Base-by-base conservation (phyloP, 169 alveolate genomes). In the Cardiosporidium cionae region DNA sequence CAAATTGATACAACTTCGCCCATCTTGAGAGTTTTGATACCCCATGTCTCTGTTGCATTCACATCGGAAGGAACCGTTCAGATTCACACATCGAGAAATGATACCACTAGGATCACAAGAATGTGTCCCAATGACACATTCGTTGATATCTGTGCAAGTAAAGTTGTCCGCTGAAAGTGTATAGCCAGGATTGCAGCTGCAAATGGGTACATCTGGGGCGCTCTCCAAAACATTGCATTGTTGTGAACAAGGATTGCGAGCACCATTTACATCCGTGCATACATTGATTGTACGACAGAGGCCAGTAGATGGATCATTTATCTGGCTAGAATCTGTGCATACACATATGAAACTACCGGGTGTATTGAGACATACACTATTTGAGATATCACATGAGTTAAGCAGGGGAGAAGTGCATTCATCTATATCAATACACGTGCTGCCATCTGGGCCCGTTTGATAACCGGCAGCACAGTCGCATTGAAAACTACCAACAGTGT, bases 61-160 rank as follows among this genome's bases (percentile, higher is more conserved):
- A 74, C 87, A 81, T 7, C 81, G 54, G 78, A 71, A 81, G n/a
- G 85, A 70, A 28, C 87, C 87, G 53, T 67, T 79, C 53, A 25
- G 68, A 52, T 81, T 81, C 6, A 67, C 68, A 25, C 87, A 81
- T 23, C 79, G 69, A 7, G 86, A 78, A 34, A 81, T 71, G 9
- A 70, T 25, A 4, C 77, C 77, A 52, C 74, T 69, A 7, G 83
- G 78, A 35, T 81, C 86, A 23, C 86, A 81, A 58, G 86, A 78
- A 35, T 70, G 72, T 7, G 68, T 70, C 25, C 68, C 74, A 5
- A 67, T 78, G 0, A 69, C 72, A 16, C 87, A 81, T 35, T 81
- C 87, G 44, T 81, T 73, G 32, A 81, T 67, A 78, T 81, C 87
- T 22, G 53, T 35, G 52, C 87, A 81, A 7, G 87, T 65, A 31